Base-by-base conservation (phyloP, 2,329 filamentous ascomycete species). In the Paraconiothyrium brasiliense region DNA sequence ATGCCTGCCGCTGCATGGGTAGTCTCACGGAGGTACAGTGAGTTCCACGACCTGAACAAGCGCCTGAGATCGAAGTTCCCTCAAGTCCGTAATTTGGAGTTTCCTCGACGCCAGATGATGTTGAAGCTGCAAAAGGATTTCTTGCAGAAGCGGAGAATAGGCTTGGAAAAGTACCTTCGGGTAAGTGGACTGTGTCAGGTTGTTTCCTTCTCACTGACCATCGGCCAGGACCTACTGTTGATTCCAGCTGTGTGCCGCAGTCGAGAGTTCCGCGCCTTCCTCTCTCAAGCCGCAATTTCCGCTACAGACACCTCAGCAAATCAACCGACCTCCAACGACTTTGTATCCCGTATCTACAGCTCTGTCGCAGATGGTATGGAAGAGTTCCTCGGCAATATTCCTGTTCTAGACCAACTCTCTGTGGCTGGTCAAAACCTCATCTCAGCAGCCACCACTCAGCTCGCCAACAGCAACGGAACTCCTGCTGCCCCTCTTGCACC, bases 291-390 rank as follows among this genome's bases (percentile, higher is more conserved):
- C 69, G 92, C 92, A 61, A 92, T 93, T 41, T 89, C 93, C 47
- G 86, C 89, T 3, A 86, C 87, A 57, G 85, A 89, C 30, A 79
- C 87, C 55, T 87, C 90, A 57, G 87, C 87, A 70, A 92, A 91
- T 78, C 66, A 70, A 8, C 62, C 90, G 87, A 76, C 86, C 79
- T 77, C 79, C 5, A 81, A 80, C 77, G 92, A 98, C 75, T 94
- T 99, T 77, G 95, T 99, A 66, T 93, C 92, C 0, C 89, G 95
- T 4, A 89, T 99, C 51, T 99, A 98, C 80, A 96, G 96, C 76
- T 98, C 94, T 0, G 94, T 99, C 24, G 92, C 94, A 0, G 95
- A 99, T 74, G 95, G 96, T 37, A 96, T 99, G 90, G 95, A 99
- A 76, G 95, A 99, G 70, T 96, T 99, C 58, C 83, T 99, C 3